Evolutionary conservation across 1,139 yeast species (phyloP).

Genomic region (Nakaseomyces kungkrabaensis): DNA sequence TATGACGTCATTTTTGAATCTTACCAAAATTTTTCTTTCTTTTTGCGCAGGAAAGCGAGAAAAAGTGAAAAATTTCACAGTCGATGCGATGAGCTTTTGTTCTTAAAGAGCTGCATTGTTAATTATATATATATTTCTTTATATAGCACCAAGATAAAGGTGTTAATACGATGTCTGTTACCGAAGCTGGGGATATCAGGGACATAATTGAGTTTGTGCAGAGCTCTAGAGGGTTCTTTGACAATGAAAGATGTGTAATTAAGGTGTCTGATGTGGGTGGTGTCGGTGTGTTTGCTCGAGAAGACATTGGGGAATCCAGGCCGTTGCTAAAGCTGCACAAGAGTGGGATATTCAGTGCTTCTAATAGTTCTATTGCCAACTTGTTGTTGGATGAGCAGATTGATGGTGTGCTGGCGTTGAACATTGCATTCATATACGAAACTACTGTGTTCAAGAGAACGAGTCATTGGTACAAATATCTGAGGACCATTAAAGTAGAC

Average conservation of each 20-base stretch:
- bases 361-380: conserved; percentile 58
- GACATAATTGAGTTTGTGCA: conserved; percentile 39
- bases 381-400: conserved; percentile 50
- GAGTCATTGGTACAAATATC: conserved; percentile 72
- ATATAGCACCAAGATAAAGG: neutral
- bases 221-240: conserved; percentile 38
- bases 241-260: conserved; percentile 35
- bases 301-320: conserved; percentile 31
- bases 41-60: neutral
- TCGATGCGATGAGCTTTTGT: neutral
- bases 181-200: conserved; percentile 19
- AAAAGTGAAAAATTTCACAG: neutral
- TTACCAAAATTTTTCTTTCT: neutral
- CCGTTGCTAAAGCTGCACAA: conserved; percentile 36
- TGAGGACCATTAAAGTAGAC: conserved; percentile 33
- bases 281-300: conserved; percentile 58
- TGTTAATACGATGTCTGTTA: conserved; percentile 25
- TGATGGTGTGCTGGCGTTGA: conserved; percentile 58
- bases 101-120: neutral
- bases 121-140: too few species aligned
- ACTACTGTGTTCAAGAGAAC: conserved; percentile 35
- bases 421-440: conserved; percentile 67
- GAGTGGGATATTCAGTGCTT: conserved; percentile 42
- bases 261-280: conserved; percentile 51
- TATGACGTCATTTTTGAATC: neutral